Percentiles rank a stretch among this genome's conserved stretches.
phyloP scores from a whole-genome alignment of 2,329 filamentous ascomycete genomes.

The Hypomyces rosellus region DNA sequence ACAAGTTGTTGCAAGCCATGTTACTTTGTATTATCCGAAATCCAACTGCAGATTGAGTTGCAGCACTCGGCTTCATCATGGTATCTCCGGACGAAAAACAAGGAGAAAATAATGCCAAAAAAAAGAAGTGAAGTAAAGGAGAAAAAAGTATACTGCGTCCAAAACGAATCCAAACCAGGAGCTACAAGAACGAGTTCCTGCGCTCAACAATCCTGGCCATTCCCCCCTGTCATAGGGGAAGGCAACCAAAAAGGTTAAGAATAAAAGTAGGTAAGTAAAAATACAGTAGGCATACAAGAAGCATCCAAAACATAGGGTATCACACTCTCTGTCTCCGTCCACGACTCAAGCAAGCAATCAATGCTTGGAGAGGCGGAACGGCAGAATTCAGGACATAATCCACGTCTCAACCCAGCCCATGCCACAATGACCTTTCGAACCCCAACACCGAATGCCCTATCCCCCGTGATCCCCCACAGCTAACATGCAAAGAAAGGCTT shows the following conservation, averaged over 20 bases:
- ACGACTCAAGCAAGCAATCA: constrained; percentile 4
- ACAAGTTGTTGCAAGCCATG: neutral
- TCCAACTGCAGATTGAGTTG: no score
- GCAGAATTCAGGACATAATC: constrained; percentile 4
- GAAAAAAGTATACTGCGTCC: neutral
- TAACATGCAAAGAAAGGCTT: neutral
- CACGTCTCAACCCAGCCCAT: constrained; percentile 4
- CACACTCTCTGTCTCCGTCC: constrained; percentile 9
- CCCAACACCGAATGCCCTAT: neutral
- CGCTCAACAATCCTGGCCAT: neutral
- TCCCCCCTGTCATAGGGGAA: neutral
- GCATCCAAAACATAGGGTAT: constrained; percentile 7
- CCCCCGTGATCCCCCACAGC: neutral
- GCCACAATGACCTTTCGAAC: no score
- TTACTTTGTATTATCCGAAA: no score
- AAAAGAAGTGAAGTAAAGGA: neutral
- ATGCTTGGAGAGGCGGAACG: neutral
- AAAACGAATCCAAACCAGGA: neutral
- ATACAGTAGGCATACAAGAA: neutral
- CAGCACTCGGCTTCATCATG: neutral
- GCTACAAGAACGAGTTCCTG: neutral
- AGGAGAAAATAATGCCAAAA: neutral
- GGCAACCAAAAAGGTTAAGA: neutral
- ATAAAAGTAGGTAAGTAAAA: neutral
- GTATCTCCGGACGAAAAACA: neutral